These are phyloP conservation scores for Trichosporon ovoides DNA, from an alignment of 1,284 basidiomycete species.

Conservation along the genomic window DNA sequence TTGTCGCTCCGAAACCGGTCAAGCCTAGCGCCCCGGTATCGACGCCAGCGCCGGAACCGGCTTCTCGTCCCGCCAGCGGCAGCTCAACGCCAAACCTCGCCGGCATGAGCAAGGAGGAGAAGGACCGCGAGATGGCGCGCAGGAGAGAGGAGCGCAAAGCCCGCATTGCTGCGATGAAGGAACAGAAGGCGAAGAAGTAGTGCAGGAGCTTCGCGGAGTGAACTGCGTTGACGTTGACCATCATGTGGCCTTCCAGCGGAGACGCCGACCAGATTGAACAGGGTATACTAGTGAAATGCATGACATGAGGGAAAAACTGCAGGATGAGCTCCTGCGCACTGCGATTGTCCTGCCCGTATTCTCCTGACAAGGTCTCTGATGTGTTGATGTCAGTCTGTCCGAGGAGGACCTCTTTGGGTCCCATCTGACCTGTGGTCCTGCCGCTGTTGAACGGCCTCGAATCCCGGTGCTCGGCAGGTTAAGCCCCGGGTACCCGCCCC, in stretches of 20 bases:
- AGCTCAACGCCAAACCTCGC: slow-evolving; percentile 34
- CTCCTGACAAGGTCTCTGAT: no score
- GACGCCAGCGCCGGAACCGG: slow-evolving; percentile 3
- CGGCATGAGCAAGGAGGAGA: slow-evolving; percentile 73
- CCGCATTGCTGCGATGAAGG: slow-evolving; percentile 48
- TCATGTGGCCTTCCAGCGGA: no score
- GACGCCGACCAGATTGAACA: background rate
- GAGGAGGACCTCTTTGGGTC: no score
- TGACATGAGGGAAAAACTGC: background rate
- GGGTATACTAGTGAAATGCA: slow-evolving; percentile 7
- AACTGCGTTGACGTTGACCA: no score
- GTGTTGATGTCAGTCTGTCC: no score
- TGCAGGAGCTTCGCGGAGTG: no score
- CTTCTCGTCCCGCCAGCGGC: slow-evolving; percentile 11
- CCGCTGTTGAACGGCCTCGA: no score
- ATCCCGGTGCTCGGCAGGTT: no score
- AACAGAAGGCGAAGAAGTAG: slow-evolving; percentile 27
- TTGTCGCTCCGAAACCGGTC: slow-evolving; percentile 9
- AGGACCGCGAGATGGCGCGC: slow-evolving; percentile 74
- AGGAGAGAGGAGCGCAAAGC: slow-evolving; percentile 77
- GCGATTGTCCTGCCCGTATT: no score
- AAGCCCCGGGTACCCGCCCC: no score
- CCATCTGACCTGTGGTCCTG: no score
- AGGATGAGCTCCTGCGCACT: no score
- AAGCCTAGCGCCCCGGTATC: background rate